phyloP scores from a whole-genome alignment of 768 basidiomycete genomes.

The Trametes cingulata region DNA sequence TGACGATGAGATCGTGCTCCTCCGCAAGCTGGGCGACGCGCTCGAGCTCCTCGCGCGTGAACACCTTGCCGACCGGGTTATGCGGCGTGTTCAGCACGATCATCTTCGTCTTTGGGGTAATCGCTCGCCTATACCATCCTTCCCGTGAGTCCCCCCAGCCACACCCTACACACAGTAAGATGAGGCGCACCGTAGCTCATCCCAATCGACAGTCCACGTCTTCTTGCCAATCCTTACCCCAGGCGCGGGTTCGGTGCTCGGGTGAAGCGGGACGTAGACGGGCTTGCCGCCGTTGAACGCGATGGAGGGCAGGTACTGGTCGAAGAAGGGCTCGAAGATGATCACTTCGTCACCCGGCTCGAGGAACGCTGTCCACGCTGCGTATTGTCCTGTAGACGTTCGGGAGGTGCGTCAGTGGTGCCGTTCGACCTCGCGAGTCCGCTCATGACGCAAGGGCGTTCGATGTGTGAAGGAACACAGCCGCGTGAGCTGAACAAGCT shows the following conservation, averaged over 20 bases:
- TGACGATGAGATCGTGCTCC: constrained; percentile 88
- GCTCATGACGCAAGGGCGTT: neutral
- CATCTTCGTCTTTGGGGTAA: constrained; percentile 89
- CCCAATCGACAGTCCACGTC: constrained; percentile 89
- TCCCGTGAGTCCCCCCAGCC: neutral
- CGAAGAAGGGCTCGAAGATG: constrained; percentile 97
- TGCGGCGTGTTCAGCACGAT: constrained; percentile 96
- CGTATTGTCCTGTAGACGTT: constrained; percentile 74
- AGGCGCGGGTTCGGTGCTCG: constrained; percentile 46
- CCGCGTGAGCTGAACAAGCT: too few relatives aligned
- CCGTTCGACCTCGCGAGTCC: too few relatives aligned
- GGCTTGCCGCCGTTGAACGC: constrained; percentile 92
- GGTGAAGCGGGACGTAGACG: constrained; percentile 93
- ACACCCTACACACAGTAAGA: neutral
- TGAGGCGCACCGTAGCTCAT: constrained; percentile 70
- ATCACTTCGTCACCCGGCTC: constrained; percentile 95
- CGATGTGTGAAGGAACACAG: neutral
- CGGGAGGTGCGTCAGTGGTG: constrained; percentile 4
- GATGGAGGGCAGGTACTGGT: constrained; percentile 89
- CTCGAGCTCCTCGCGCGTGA: constrained; percentile 78
- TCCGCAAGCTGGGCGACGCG: constrained; percentile 83
- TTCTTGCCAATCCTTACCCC: constrained; percentile 51
- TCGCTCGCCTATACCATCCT: constrained; percentile 49
- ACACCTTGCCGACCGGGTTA: constrained; percentile 98
- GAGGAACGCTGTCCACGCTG: constrained; percentile 88